Conservation (phyloP, 1,284 basidiomycete species). For the Hemileia vastatrix region DNA sequence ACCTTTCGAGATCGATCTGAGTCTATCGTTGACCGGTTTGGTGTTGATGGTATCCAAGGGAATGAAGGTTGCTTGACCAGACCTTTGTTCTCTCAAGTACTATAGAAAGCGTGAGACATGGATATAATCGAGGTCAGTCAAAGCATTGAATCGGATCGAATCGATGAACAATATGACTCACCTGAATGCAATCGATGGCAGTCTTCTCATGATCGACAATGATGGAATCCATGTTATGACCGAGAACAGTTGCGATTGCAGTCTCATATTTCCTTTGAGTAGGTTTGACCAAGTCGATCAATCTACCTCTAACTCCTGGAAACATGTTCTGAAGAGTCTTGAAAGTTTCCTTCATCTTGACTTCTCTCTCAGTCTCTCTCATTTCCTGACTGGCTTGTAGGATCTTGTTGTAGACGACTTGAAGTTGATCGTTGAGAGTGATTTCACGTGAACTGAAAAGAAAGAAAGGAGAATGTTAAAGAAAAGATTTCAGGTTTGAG, state of each 20-base stretch:
- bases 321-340: conserved; percentile 73
- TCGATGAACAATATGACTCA: conserved; percentile 38
- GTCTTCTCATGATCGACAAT: conserved; percentile 93
- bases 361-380: conserved; percentile 74
- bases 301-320: conserved; percentile 64
- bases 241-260: conserved; percentile 81
- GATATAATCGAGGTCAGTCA: background rate
- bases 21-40: conserved; percentile 87
- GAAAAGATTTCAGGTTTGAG: conserved; percentile 22
- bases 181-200: conserved; percentile 93
- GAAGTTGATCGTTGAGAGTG: conserved; percentile 81
- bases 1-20: conserved; percentile 82
- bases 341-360: conserved; percentile 73
- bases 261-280: conserved; percentile 83
- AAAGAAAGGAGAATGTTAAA: background rate
- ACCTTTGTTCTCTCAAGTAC: conserved; percentile 90
- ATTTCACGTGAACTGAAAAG: conserved; percentile 63
- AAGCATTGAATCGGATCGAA: background rate
- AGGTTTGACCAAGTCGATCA: conserved; percentile 86
- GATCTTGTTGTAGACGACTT: conserved; percentile 69
- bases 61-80: conserved; percentile 91
- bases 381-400: conserved; percentile 76
- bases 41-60: conserved; percentile 91
- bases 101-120: conserved; percentile 40
- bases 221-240: conserved; percentile 85